phyloP scores from a whole-genome alignment of 257 asterid genomes.

The Rauvolfia tetraphylla region DNA sequence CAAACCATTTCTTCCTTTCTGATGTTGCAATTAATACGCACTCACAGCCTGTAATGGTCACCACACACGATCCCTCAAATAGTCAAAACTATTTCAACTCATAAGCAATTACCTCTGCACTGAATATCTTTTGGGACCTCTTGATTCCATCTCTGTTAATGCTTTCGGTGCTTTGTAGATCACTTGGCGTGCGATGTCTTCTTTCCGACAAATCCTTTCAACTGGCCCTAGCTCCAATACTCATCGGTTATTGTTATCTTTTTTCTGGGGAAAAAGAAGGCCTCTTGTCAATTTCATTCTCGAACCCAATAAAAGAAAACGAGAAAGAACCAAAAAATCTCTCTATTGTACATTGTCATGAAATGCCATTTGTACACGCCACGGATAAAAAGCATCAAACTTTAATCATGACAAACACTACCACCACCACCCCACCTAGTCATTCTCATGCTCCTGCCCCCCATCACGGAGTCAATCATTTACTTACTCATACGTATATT shows the following conservation, averaged over 20 bases:
- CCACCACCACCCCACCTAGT: slow-evolving; percentile 22
- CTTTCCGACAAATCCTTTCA: background rate
- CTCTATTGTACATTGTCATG: slow-evolving; percentile 22
- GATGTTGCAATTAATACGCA: background rate
- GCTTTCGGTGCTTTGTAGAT: background rate
- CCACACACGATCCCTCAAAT: background rate
- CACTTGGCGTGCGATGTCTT: slow-evolving; percentile 4
- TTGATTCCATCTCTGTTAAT: too few relatives aligned
- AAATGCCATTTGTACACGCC: slow-evolving; percentile 39
- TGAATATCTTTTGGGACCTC: too few relatives aligned
- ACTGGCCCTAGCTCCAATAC: background rate
- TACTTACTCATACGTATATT: slow-evolving; percentile 8
- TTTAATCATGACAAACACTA: slow-evolving; percentile 53
- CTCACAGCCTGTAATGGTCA: background rate
- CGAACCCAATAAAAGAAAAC: slow-evolving; percentile 18
- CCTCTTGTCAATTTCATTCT: slow-evolving; percentile 1
- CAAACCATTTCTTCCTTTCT: background rate
- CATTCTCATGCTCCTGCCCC: slow-evolving; percentile 28
- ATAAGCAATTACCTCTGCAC: too few relatives aligned
- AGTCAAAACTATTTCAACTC: background rate
- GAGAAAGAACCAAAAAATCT: background rate
- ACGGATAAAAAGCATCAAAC: slow-evolving; percentile 38
- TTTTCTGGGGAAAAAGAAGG: background rate
- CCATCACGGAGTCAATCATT: slow-evolving; percentile 34
- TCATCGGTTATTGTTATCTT: background rate